Conservation (phyloP, 306 rosid species). For the Cucumis melo region DNA sequence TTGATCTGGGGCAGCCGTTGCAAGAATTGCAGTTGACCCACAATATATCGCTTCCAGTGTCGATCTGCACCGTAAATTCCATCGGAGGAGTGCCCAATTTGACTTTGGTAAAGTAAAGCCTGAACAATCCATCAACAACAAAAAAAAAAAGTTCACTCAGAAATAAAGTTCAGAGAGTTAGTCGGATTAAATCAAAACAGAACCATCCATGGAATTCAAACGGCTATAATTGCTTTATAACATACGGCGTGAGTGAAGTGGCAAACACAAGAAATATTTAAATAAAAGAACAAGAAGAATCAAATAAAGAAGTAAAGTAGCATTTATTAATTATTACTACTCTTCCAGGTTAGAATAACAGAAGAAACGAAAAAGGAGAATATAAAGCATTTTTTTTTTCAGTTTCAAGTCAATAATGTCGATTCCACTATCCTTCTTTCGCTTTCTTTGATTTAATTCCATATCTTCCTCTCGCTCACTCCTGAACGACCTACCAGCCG, state of each 20-base stretch:
- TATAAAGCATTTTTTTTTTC: neutral
- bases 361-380: neutral
- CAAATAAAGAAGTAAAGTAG: neutral
- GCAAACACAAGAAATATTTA: neutral
- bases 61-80: conserved; percentile 86
- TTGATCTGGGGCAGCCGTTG: conserved; percentile 70
- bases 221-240: neutral
- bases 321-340: neutral
- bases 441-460: neutral
- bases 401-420: neutral
- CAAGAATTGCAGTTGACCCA: conserved; percentile 90
- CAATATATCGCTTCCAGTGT: conserved; percentile 88
- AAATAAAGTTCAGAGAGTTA: neutral
- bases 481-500: neutral
- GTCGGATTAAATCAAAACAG: neutral
- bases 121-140: conserved; percentile 27
- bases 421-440: neutral
- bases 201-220: neutral
- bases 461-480: neutral
- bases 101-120: conserved; percentile 81
- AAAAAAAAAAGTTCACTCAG: neutral
- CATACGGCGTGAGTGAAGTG: neutral
- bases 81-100: conserved; percentile 83
- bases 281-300: neutral
- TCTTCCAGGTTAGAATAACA: neutral